Percentiles rank a stretch among this genome's conserved stretches.
Conservation (phyloP, 192 early-diverging fungal species). For the Cetraspora pellucida region DNA sequence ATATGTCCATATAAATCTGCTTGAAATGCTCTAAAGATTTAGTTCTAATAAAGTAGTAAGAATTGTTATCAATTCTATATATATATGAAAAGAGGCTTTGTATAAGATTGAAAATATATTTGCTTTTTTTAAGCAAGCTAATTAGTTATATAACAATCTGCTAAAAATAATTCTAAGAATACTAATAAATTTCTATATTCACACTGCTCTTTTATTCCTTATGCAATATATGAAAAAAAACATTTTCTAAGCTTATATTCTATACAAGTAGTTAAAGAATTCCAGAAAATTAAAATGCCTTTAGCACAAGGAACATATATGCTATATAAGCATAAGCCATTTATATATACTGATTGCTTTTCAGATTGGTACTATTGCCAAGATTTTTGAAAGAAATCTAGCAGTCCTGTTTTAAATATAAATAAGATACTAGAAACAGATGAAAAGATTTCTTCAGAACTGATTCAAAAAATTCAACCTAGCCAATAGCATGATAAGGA, state of each 20-base stretch:
- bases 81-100: background rate
- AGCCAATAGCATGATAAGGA: conserved; percentile 5
- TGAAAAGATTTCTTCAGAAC: background rate
- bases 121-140: conserved; percentile 10
- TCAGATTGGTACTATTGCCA: background rate
- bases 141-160: background rate
- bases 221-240: background rate
- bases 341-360: background rate
- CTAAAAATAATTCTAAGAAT: too few species aligned
- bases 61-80: conserved; percentile 8
- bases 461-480: conserved; percentile 12
- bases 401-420: too few species aligned
- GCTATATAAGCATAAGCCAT: conserved; percentile 1
- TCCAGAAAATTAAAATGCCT: background rate
- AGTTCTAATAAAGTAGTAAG: conserved; percentile 10
- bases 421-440: background rate
- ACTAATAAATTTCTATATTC: background rate
- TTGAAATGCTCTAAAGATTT: conserved; percentile 14
- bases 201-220: background rate
- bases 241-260: background rate
- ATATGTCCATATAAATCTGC: conserved; percentile 4
- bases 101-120: conserved; percentile 15
- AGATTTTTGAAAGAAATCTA: background rate
- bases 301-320: background rate
- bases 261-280: conserved; percentile 2